Base-by-base conservation (phyloP, 768 basidiomycete species). In the Lactifluus piperatus region DNA sequence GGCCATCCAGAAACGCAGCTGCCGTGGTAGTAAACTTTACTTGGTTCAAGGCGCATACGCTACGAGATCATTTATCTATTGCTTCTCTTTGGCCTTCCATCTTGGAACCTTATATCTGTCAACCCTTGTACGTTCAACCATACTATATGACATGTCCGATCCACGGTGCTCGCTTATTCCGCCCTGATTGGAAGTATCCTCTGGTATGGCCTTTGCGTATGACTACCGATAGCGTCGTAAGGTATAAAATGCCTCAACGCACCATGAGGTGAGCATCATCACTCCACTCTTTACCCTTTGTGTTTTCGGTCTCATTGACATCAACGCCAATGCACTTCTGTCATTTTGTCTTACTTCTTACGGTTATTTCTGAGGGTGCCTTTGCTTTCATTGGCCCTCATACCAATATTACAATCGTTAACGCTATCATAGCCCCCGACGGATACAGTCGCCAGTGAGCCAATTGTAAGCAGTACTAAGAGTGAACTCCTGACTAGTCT, bases 371-470 rank as follows among this genome's bases (percentile, higher is more conserved):
- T 0, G 53, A 27, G 11, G 43, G 47, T 5, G 44, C 16, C 8
- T 56, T 46, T 5, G 66, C 65, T 14, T 49, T 50, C 9, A 65
- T 68, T 14, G 69, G 67, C 34, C 67, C 69, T 10, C 46, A 44
- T 20, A 58, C 60, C 10, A 24, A 62, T 24, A 61, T 70, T 14
- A 18, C 30, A 3, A 67, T 69, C 47, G 27, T 39, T 20, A 67
- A 67, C 34, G 16, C 2, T 5, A 27, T 51, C 10, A 53, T 70
- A 47, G 48, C 59, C 7, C 70, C 68, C 11, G 70, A 71, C 46
- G 70, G 70, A 0, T 67, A 44, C 44, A 8, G 4, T 22, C 68
- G 69, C 43, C n/a, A 57, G 62, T 63, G 30, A 14, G 56, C 26
- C 18, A 5, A 43, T 26, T 24, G 6, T 5, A 4, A 1, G 13